Conservation (phyloP, 306 rosid species). For the Lathyrus sativus region DNA sequence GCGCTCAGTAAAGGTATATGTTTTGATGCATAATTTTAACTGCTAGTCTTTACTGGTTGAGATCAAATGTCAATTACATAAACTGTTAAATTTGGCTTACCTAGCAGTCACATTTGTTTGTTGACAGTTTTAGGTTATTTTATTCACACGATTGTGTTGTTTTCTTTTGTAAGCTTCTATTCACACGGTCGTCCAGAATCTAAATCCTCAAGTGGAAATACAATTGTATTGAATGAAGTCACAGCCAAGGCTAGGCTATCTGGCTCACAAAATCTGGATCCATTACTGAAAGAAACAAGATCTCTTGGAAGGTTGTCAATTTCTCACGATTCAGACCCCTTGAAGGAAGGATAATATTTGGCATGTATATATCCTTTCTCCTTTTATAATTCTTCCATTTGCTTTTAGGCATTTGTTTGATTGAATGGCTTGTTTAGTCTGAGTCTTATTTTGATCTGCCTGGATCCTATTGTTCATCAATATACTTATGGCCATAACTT, state of each 20-base stretch:
- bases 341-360: conserved; percentile 74
- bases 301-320: conserved; percentile 89
- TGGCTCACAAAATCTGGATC: conserved; percentile 79
- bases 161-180: conserved; percentile 20
- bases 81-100: conserved; percentile 23
- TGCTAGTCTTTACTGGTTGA: too few species aligned
- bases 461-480: conserved; percentile 30
- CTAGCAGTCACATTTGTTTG: conserved; percentile 13
- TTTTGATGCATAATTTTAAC: too few species aligned
- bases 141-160: conserved; percentile 6
- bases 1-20: too few species aligned
- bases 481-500: conserved; percentile 27
- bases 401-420: conserved; percentile 8
- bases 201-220: conserved; percentile 71
- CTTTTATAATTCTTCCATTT: not conserved
- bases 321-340: conserved; percentile 82
- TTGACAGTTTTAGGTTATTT: conserved; percentile 21
- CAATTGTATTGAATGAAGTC: conserved; percentile 62
- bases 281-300: conserved; percentile 74
- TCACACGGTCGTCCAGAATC: conserved; percentile 73
- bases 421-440: conserved; percentile 33
- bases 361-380: conserved; percentile 65
- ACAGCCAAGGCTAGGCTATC: conserved; percentile 63
- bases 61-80: too few species aligned
- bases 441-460: conserved; percentile 32